Conservation (phyloP, 202 grass and related monocot genomes). For the Brachypodium distachyon region DNA sequence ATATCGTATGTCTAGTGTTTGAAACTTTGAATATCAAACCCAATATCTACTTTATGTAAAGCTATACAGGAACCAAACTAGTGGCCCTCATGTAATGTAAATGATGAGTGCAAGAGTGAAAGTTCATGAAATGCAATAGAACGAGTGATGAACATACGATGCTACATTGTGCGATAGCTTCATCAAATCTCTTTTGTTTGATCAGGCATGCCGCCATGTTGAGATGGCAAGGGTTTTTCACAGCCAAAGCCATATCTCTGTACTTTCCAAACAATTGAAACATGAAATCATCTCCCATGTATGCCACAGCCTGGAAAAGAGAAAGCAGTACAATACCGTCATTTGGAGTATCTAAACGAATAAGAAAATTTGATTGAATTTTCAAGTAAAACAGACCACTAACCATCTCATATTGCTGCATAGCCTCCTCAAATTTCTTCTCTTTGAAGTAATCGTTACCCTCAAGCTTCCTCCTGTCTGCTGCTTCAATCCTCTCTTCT, state of each 20-base stretch:
- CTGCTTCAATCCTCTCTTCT: conserved; percentile 94
- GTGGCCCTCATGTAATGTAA: not conserved
- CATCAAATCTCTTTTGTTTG: conserved; percentile 63
- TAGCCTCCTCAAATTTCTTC: conserved; percentile 78
- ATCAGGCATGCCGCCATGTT: conserved; percentile 89
- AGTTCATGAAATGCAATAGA: not conserved
- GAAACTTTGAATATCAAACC: not conserved
- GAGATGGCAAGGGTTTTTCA: conserved; percentile 94
- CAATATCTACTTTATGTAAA: not conserved
- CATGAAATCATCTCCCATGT: conserved; percentile 99
- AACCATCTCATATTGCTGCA: conserved; percentile 99
- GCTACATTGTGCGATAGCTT: conserved; percentile 81
- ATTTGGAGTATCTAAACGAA: not conserved
- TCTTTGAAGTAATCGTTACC: conserved; percentile 80
- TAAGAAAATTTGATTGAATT: not conserved
- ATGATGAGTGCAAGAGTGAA: not conserved
- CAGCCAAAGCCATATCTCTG: conserved; percentile 92
- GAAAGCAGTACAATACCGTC: not conserved
- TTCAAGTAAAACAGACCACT: conserved; percentile 6
- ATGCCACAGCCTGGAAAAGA: conserved; percentile 67
- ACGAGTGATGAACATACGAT: conserved; percentile 45
- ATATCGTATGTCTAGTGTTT: not conserved
- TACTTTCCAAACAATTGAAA: conserved; percentile 99
- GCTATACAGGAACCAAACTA: not conserved
- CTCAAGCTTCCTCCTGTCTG: conserved; percentile 81